A percentile compares a stretch with the other conserved stretches of the same genome.
phyloP scores from a whole-genome alignment of 257 asterid species.

The Fraxinus pennsylvanica region DNA sequence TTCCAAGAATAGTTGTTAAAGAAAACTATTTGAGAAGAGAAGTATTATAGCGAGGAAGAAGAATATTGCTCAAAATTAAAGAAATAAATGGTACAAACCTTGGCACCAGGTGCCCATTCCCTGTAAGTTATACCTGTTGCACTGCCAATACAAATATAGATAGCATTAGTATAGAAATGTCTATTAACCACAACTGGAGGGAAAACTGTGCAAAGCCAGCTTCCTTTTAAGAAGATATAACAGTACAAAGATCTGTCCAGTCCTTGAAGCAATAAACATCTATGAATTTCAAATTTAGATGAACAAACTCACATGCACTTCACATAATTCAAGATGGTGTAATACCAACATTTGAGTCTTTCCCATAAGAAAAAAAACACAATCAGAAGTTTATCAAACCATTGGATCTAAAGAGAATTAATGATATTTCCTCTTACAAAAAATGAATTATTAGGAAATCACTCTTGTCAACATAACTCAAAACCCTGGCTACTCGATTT shows the following conservation, averaged over 20 bases:
- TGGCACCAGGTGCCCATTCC: conserved; percentile 99
- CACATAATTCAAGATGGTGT: not conserved
- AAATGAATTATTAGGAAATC: conserved; percentile 15
- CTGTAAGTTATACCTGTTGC: conserved; percentile 91
- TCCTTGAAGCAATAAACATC: conserved; percentile 1
- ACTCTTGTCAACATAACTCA: not conserved
- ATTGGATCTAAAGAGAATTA: not conserved
- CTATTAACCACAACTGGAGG: conserved; percentile 2
- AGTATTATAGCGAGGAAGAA: not conserved
- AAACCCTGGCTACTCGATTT: conserved; percentile 13
- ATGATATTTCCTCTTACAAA: conserved; percentile 5
- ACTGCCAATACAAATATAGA: conserved; percentile 53
- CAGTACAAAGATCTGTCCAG: conserved; percentile 10
- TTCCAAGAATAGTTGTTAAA: not conserved
- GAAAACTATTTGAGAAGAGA: not conserved
- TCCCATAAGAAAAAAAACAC: conserved; percentile 10
- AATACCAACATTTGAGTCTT: not conserved
- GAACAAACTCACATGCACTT: conserved; percentile 10
- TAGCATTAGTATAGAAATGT: conserved; percentile 24
- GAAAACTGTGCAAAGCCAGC: not conserved
- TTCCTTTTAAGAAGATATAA: conserved; percentile 1
- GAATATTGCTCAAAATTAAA: conserved; percentile 5
- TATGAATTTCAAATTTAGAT: conserved; percentile 1
- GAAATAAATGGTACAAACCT: conserved; percentile 55
- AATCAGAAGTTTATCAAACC: conserved; percentile 9